phyloP scores from a whole-genome alignment of 1,284 basidiomycete species.

The Rhizopogon hawkerae region DNA sequence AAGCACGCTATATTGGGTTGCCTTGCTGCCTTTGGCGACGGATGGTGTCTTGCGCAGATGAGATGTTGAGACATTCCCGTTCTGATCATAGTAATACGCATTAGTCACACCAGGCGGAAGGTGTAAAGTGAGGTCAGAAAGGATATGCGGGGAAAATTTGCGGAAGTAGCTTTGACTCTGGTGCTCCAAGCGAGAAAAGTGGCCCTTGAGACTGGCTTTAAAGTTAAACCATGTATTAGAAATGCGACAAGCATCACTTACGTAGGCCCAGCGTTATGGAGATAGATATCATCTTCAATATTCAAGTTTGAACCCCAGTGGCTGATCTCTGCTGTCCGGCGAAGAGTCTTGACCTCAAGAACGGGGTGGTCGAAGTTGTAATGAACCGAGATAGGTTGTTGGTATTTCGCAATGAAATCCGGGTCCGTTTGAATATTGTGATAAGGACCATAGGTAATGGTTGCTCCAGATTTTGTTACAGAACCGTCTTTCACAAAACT shows the following conservation, averaged over 20 bases:
- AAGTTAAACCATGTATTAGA: slow-evolving; percentile 2
- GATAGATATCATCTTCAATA: slow-evolving; percentile 78
- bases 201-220: slow-evolving; percentile 73
- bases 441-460: slow-evolving; percentile 85
- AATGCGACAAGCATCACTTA: slow-evolving; percentile 36
- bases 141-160: slow-evolving; percentile 56
- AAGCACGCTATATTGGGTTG: slow-evolving; percentile 52
- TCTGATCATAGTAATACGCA: slow-evolving; percentile 83
- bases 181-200: slow-evolving; percentile 89
- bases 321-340: slow-evolving; percentile 81
- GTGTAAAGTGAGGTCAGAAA: slow-evolving; percentile 63
- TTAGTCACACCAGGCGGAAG: slow-evolving; percentile 77
- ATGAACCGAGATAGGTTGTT: slow-evolving; percentile 67
- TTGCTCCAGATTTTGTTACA: slow-evolving; percentile 70
- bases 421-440: slow-evolving; percentile 61
- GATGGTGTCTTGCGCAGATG: slow-evolving; percentile 65
- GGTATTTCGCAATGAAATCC: slow-evolving; percentile 51
- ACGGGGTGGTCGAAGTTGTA: slow-evolving; percentile 78
- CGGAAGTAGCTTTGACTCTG: slow-evolving; percentile 69
- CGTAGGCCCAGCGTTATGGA: slow-evolving; percentile 85
- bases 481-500: slow-evolving; percentile 47
- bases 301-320: slow-evolving; percentile 97
- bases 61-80: slow-evolving; percentile 97
- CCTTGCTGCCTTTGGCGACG: slow-evolving; percentile 45
- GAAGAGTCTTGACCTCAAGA: slow-evolving; percentile 64